Percentiles rank a stretch among this genome's conserved stretches.
Conservation (phyloP, 345 rosid species). For the Camelina sativa region DNA sequence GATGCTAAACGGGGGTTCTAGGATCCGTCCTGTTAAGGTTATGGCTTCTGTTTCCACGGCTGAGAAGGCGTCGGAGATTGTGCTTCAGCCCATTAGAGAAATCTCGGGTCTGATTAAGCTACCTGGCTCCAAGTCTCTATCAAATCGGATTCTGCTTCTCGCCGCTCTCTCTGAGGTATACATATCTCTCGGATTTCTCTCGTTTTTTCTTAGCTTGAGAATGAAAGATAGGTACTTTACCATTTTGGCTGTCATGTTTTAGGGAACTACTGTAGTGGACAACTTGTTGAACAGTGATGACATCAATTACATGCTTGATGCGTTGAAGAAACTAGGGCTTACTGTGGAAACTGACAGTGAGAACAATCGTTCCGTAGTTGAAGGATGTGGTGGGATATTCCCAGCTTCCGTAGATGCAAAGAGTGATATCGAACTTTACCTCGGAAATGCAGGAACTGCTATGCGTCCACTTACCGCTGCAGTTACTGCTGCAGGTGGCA, state of each 20-base stretch:
- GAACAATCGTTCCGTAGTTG: slow-evolving; percentile 63
- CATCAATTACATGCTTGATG: slow-evolving; percentile 86
- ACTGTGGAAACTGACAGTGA: slow-evolving; percentile 61
- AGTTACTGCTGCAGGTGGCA: slow-evolving; percentile 90
- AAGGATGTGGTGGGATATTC: slow-evolving; percentile 87
- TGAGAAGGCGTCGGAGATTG: slow-evolving; percentile 77
- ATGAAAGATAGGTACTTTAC: neutral
- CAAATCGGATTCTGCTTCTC: slow-evolving; percentile 90
- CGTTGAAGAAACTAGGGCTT: slow-evolving; percentile 76
- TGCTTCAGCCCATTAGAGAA: slow-evolving; percentile 80
- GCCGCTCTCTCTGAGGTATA: slow-evolving; percentile 92
- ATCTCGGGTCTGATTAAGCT: slow-evolving; percentile 80
- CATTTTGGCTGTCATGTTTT: slow-evolving; percentile 1
- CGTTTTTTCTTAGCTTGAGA: neutral
- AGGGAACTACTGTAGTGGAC: slow-evolving; percentile 94
- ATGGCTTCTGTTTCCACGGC: slow-evolving; percentile 65
- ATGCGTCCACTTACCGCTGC: slow-evolving; percentile 98
- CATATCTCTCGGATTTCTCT: slow-evolving; percentile 13
- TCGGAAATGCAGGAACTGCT: slow-evolving; percentile 96
- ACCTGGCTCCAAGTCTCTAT: slow-evolving; percentile 95
- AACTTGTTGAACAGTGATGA: slow-evolving; percentile 92
- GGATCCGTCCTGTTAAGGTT: slow-evolving; percentile 46
- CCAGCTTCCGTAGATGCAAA: slow-evolving; percentile 63
- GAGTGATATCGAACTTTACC: slow-evolving; percentile 74
- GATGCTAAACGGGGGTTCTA: slow-evolving; percentile 1